Evolutionary conservation across 148 eudicot species (phyloP).

Genomic region (Fagopyrum homotropicum): DNA sequence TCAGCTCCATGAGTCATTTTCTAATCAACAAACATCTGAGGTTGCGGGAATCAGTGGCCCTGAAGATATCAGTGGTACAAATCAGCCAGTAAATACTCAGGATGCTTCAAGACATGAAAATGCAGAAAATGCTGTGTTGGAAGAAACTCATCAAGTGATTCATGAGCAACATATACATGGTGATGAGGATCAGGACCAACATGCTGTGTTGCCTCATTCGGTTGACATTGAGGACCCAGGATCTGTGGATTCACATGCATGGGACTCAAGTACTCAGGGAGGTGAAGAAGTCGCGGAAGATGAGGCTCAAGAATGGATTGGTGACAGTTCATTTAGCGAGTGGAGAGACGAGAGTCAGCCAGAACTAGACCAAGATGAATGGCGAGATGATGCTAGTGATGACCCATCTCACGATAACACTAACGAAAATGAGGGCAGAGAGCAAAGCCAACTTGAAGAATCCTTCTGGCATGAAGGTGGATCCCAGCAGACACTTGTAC

Average conservation of each 20-base stretch:
- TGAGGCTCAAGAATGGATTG: constrained; percentile 25
- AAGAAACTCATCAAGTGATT: constrained; percentile 10
- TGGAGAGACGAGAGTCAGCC: background rate
- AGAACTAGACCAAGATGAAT: constrained; percentile 21
- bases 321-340: background rate
- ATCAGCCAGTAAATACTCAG: background rate
- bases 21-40: constrained; percentile 13
- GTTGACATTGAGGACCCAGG: constrained; percentile 19
- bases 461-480: constrained; percentile 41
- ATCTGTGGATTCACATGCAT: constrained; percentile 23
- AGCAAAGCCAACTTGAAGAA: constrained; percentile 33
- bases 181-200: constrained; percentile 21
- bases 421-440: constrained; percentile 30
- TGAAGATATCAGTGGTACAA: background rate
- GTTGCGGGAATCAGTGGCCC: background rate
- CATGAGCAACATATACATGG: constrained; percentile 19
- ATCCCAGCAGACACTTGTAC: constrained; percentile 36
- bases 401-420: constrained; percentile 24
- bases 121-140: background rate
- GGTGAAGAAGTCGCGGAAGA: constrained; percentile 27
- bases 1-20: constrained; percentile 15
- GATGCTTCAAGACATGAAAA: background rate
- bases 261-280: constrained; percentile 23
- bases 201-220: constrained; percentile 15
- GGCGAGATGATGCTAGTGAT: constrained; percentile 33